Percentiles rank a stretch among this genome's conserved stretches.
phyloP scores from a whole-genome alignment of 1,284 basidiomycete species.

The Ceratobasidium sp. region DNA sequence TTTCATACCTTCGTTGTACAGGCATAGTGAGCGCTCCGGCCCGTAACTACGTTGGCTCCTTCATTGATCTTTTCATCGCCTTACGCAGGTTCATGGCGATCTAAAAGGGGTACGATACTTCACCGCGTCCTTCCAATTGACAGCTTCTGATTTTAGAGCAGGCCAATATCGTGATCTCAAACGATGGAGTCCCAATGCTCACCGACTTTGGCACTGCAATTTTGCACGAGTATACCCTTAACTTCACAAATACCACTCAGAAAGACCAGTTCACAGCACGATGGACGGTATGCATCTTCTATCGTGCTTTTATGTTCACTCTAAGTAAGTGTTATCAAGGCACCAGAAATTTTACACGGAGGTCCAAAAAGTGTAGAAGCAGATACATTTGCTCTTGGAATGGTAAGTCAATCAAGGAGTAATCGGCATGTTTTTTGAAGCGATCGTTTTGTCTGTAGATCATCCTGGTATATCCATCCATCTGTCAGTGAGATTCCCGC shows the following conservation, averaged over 20 bases:
- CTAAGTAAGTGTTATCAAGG: too few relatives aligned
- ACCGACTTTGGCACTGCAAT: constrained; percentile 14
- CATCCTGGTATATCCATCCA: neutral
- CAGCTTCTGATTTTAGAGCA: neutral
- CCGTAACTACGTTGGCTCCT: neutral
- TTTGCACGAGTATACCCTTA: neutral
- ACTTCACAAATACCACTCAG: neutral
- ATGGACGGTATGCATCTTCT: constrained; percentile 5
- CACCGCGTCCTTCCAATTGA: neutral
- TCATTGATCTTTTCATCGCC: neutral
- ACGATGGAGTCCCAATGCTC: neutral
- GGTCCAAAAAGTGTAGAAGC: neutral
- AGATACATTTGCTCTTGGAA: constrained; percentile 27
- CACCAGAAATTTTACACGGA: constrained; percentile 4
- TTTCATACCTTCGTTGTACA: constrained; percentile 5
- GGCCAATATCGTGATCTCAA: constrained; percentile 14
- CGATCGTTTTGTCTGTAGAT: neutral
- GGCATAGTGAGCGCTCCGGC: constrained; percentile 17
- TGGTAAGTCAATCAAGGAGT: neutral
- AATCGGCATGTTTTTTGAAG: neutral
- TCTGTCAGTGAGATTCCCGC: neutral
- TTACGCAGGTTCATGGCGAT: constrained; percentile 17
- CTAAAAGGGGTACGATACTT: constrained; percentile 20
- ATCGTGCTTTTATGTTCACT: too few relatives aligned
- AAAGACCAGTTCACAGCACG: neutral